phyloP scores from a whole-genome alignment of 2,329 filamentous ascomycete species.

The Kalmusia sp. region DNA sequence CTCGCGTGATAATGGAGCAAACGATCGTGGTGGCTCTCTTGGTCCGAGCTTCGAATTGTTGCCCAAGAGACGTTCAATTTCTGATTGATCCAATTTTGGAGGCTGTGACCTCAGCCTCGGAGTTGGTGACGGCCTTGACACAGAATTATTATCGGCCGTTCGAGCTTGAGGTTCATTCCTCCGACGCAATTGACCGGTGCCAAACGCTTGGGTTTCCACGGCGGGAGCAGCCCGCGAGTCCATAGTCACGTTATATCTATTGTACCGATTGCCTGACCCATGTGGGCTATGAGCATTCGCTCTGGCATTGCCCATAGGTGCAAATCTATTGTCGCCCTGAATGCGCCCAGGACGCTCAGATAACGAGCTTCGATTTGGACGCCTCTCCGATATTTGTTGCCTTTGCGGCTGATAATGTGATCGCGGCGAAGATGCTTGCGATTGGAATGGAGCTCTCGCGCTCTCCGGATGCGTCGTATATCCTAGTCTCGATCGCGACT shows the following conservation, averaged over 20 bases:
- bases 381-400: conserved; percentile 21
- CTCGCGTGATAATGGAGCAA: conserved; percentile 32
- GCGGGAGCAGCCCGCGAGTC: conserved; percentile 31
- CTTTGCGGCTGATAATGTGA: conserved; percentile 17
- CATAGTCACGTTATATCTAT: conserved; percentile 40
- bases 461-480: conserved; percentile 26
- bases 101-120: conserved; percentile 15
- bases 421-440: conserved; percentile 14
- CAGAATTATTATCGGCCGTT: conserved; percentile 2
- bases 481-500: conserved; percentile 19
- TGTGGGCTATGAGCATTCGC: background rate
- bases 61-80: conserved; percentile 35
- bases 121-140: conserved; percentile 3
- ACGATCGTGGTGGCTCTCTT: conserved; percentile 17
- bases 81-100: conserved; percentile 34
- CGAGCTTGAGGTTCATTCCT: conserved; percentile 29
- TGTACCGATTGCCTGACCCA: conserved; percentile 1
- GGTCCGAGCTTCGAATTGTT: conserved; percentile 12
- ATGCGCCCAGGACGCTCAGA: conserved; percentile 26
- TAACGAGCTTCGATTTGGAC: conserved; percentile 19
- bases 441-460: conserved; percentile 17
- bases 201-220: conserved; percentile 31
- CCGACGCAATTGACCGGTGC: conserved; percentile 32
- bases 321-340: conserved; percentile 26
- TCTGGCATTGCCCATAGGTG: background rate